Base-by-base conservation (phyloP, 2,329 filamentous ascomycete genomes). In the Calonectria crousiana region DNA sequence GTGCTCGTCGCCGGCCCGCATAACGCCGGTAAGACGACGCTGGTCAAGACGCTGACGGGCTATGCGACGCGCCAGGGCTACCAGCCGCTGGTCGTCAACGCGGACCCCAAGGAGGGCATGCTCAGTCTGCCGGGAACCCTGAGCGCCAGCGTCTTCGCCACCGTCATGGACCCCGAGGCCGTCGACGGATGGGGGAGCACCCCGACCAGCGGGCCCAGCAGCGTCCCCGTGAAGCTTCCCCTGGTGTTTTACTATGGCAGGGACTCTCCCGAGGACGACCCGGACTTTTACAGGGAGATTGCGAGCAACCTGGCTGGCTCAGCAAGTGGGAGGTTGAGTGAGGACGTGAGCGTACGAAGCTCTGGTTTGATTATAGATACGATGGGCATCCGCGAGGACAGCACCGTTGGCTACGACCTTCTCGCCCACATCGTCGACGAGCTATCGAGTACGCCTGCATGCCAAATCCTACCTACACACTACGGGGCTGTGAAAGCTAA, bases 101-200 rank as follows among this genome's bases (percentile, higher is more conserved):
- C 96, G 44, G 95, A 98, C 81, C 93, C 95, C 3, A 90, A 90
- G 75, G 95, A 98, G 86, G 93, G 93, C 32, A 90, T 96, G 89
- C 86, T 97, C 69, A 92, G 91, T 67, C 87, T 96, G 30, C 93
- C 97, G 0, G 96, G 96, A 0, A 96, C 94, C 41, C 84, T 99
- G 77, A 96, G 94, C 67, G 95, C 96, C 0, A 93, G 94, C n/a
- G 94, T 95, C 6, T 95, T 98, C 82, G 94, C 94, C 13, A 95
- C 94, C 0, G 91, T 98, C 79, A 91, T 98, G 86, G 96, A 98
- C 84, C 90, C 98, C 1, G 90, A 91, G 79, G 88, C 89, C 2
- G 94, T 96, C 80, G 93, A 95, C 75, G 95, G 94, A 26, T 98
- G 95, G 93, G 97, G 97, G 13, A 95, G 91, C 78, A 96, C 95